Percentiles rank a stretch among this genome's conserved stretches.
phyloP scores from a whole-genome alignment of 2,329 filamentous ascomycete genomes.

The Ophidiomyces ophidiicola region DNA sequence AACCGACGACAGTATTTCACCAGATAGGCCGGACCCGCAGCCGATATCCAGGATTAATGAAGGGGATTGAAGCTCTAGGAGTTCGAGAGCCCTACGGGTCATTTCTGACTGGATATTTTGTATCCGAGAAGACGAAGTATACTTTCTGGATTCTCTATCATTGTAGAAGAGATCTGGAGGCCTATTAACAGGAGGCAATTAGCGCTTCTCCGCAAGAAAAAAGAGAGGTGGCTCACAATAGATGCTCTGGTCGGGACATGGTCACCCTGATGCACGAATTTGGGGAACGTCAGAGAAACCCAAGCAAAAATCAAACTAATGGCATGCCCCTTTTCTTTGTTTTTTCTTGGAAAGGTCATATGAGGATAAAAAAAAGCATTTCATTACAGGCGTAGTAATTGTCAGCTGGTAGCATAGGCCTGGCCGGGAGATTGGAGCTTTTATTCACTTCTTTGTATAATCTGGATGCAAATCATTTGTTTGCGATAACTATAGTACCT shows the following conservation, averaged over 20 bases:
- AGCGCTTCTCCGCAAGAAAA: conserved; percentile 2
- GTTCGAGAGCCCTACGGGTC: conserved; percentile 84
- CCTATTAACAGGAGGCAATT: conserved; percentile 36
- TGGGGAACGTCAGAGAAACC: too few relatives aligned
- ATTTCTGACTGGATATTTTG: conserved; percentile 90
- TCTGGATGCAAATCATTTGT: too few relatives aligned
- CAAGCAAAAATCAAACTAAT: too few relatives aligned
- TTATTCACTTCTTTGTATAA: too few relatives aligned
- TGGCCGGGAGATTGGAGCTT: too few relatives aligned
- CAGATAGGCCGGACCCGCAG: conserved; percentile 86
- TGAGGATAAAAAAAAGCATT: too few relatives aligned
- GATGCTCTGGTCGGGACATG: conserved; percentile 97
- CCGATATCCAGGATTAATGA: conserved; percentile 93
- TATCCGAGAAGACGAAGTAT: conserved; percentile 91
- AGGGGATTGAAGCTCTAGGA: conserved; percentile 66
- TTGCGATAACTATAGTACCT: too few relatives aligned
- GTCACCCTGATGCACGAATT: too few relatives aligned
- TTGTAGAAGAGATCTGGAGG: conserved; percentile 96
- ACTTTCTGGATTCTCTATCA: conserved; percentile 89
- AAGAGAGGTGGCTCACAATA: conserved; percentile 48
- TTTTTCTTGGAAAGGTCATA: too few relatives aligned
- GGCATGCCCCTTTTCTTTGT: too few relatives aligned
- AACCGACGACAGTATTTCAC: conserved; percentile 76
- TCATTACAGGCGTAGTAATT: too few relatives aligned
- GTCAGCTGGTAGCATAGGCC: too few relatives aligned